Percentiles rank a stretch among this genome's conserved stretches.
phyloP scores from a whole-genome alignment of 73 alveolate species.

The Uronychia binucleata region DNA sequence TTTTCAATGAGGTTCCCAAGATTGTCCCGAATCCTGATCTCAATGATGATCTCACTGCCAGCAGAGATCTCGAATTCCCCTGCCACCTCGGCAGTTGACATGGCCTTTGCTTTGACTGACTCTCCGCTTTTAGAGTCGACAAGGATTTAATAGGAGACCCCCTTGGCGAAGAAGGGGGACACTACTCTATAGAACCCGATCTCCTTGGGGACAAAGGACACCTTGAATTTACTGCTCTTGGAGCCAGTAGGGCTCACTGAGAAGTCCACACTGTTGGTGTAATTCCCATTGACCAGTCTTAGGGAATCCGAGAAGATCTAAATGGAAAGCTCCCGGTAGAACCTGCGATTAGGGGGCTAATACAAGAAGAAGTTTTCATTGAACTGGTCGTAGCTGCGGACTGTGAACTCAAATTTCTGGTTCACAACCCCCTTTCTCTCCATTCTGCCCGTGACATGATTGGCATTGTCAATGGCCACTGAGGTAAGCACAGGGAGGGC shows the following conservation, averaged over 20 bases:
- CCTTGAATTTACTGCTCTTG: neutral
- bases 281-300: neutral
- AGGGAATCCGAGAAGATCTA: neutral
- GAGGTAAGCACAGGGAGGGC: neutral
- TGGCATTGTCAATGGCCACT: neutral
- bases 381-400: neutral
- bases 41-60: neutral
- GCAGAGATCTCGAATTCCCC: neutral
- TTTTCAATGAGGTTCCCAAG: neutral
- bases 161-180: neutral
- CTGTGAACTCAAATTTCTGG: neutral
- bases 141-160: neutral
- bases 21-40: neutral
- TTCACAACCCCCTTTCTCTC: neutral
- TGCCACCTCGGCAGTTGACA: neutral
- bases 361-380: neutral
- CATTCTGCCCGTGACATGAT: neutral
- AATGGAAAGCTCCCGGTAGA: neutral
- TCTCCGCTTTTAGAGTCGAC: neutral
- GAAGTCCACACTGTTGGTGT: neutral
- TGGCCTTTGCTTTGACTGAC: neutral
- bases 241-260: neutral
- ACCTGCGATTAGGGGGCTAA: neutral
- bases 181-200: neutral
- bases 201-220: neutral